Evolutionary conservation across 495 filamentous ascomycete species (phyloP).

Genomic region (Hypoxylon subgilvum): DNA sequence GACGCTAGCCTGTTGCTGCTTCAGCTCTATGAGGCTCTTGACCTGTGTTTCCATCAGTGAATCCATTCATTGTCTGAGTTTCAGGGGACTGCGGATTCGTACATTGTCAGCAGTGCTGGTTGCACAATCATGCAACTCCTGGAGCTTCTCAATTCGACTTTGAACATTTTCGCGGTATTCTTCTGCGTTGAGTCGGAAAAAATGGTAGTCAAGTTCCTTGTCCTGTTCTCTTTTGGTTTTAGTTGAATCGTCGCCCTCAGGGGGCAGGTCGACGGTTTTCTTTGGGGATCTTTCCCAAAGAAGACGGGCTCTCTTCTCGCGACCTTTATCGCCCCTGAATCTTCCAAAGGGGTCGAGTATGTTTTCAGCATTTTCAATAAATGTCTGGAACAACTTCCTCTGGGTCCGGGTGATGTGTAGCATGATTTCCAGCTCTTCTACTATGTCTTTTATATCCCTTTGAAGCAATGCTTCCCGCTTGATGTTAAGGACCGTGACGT

Average conservation of each 20-base stretch:
- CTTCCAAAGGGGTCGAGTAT: conserved; percentile 38
- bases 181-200: conserved; percentile 40
- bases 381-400: conserved; percentile 61
- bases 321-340: conserved; percentile 16
- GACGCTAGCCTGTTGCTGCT: conserved; percentile 69
- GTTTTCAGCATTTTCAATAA: conserved; percentile 60
- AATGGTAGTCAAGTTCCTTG: conserved; percentile 26
- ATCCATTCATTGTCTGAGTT: not conserved
- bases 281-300: conserved; percentile 2
- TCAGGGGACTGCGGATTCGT: not conserved
- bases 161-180: conserved; percentile 25
- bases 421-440: conserved; percentile 77
- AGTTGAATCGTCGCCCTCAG: not conserved
- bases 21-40: conserved; percentile 60
- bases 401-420: conserved; percentile 63
- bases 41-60: conserved; percentile 36
- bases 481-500: conserved; percentile 66
- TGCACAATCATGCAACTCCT: conserved; percentile 37
- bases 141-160: conserved; percentile 37
- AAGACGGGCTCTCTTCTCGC: not conserved
- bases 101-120: conserved; percentile 39
- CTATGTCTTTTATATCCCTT: conserved; percentile 71
- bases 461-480: conserved; percentile 69
- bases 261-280: not conserved
- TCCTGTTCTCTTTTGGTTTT: conserved; percentile 1